Evolutionary conservation across 2,329 filamentous ascomycete genomes (phyloP).

Genomic region (Colletotrichum sp.): DNA sequence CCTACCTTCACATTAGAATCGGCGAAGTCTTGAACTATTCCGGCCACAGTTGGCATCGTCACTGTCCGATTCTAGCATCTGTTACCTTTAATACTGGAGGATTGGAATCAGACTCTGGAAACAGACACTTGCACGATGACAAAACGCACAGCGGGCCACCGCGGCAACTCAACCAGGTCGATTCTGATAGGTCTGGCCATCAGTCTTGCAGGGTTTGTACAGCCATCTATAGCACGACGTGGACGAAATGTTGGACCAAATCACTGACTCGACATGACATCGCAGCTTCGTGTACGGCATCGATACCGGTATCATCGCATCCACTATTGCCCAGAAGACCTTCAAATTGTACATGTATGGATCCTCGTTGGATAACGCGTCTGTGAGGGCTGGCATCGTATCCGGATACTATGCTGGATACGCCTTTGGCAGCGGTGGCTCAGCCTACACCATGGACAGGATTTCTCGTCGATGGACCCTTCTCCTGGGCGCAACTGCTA

Average conservation of each 20-base stretch:
- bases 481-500: neutral
- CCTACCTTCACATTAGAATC: neutral
- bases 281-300: neutral
- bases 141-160: slow-evolving; percentile 1
- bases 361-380: neutral
- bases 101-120: neutral
- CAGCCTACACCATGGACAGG: slow-evolving; percentile 12
- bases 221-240: neutral
- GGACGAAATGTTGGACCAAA: neutral
- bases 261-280: neutral
- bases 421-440: slow-evolving; percentile 8
- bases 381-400: slow-evolving; percentile 6
- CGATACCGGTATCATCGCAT: slow-evolving; percentile 7
- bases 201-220: slow-evolving; percentile 5
- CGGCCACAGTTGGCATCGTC: neutral
- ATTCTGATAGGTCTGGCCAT: slow-evolving; percentile 1
- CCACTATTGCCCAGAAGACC: slow-evolving; percentile 17
- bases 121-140: neutral
- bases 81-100: neutral
- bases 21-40: neutral
- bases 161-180: slow-evolving; percentile 6
- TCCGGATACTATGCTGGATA: slow-evolving; percentile 19
- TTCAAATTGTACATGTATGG: slow-evolving; percentile 21
- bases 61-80: neutral
- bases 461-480: slow-evolving; percentile 1